Conservation (phyloP, 108 stramenopile genomes). For the Pseudonitzschia multiseries region DNA sequence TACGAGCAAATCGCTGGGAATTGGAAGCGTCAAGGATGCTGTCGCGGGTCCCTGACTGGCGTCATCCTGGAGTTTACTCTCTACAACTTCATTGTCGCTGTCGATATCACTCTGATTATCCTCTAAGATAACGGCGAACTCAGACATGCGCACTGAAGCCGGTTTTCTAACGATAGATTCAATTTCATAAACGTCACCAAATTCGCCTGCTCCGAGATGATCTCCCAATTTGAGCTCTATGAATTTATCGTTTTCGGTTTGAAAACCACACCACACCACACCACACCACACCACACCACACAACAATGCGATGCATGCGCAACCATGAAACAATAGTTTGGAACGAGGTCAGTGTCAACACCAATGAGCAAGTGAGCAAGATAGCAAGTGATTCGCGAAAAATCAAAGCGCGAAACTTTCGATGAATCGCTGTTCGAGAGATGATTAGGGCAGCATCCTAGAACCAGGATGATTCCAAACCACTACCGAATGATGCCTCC, state of each 20-base stretch:
- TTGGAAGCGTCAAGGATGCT: slow-evolving; percentile 1
- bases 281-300: too few relatives aligned
- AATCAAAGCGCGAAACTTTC: not conserved
- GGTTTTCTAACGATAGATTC: not conserved
- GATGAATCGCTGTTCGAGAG: not conserved
- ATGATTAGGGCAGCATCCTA: too few relatives aligned
- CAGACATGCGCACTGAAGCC: too few relatives aligned
- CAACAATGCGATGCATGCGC: too few relatives aligned
- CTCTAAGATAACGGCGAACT: not conserved
- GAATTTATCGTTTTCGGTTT: not conserved
- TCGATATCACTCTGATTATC: not conserved
- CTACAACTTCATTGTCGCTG: not conserved
- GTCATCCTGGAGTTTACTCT: not conserved
- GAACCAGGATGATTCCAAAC: too few relatives aligned
- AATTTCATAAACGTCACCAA: slow-evolving; percentile 9
- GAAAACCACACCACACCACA: not conserved
- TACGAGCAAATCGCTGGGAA: not conserved
- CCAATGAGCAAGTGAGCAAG: too few relatives aligned
- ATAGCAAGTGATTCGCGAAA: too few relatives aligned
- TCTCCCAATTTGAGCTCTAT: slow-evolving; percentile 15
- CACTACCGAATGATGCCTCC: too few relatives aligned
- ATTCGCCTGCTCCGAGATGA: slow-evolving; percentile 8
- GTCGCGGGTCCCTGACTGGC: not conserved
- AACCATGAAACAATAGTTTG: not conserved
- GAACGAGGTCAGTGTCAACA: not conserved